A percentile compares a stretch with the other conserved stretches of the same genome.
Evolutionary conservation across 129 eudicot genomes (phyloP).

Genomic region (Pittosporum tobira): DNA sequence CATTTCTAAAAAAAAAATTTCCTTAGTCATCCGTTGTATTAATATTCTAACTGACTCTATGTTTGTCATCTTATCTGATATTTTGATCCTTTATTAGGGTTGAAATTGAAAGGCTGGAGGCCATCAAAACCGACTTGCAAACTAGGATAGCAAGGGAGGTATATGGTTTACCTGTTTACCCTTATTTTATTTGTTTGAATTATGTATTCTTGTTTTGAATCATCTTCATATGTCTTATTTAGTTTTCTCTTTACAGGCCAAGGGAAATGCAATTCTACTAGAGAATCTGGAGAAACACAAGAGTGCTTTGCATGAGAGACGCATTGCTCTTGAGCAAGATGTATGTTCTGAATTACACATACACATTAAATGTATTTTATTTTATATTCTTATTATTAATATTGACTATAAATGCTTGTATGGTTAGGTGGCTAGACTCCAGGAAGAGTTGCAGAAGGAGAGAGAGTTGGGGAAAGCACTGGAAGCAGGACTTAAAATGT

Average conservation of each 20-base stretch:
- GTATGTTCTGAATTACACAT: too few species aligned
- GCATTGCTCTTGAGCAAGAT: slow-evolving; percentile 64
- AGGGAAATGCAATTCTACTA: slow-evolving; percentile 43
- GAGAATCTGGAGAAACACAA: slow-evolving; percentile 49
- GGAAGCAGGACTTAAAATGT: slow-evolving; percentile 47
- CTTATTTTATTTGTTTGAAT: neutral
- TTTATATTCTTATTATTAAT: too few species aligned
- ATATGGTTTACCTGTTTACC: slow-evolving; percentile 2
- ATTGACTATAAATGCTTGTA: too few species aligned
- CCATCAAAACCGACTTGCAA: slow-evolving; percentile 39
- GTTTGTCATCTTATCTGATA: slow-evolving; percentile 2
- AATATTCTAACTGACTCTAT: neutral
- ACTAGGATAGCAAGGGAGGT: slow-evolving; percentile 53
- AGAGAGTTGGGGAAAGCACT: slow-evolving; percentile 54
- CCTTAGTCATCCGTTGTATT: too few species aligned
- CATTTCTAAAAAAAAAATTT: too few species aligned
- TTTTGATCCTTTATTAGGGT: slow-evolving; percentile 32
- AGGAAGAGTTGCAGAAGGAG: slow-evolving; percentile 66
- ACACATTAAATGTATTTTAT: too few species aligned
- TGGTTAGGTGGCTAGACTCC: slow-evolving; percentile 71
- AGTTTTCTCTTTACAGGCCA: slow-evolving; percentile 28
- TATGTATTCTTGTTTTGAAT: neutral
- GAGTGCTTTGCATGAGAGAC: slow-evolving; percentile 59
- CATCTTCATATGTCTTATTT: neutral
- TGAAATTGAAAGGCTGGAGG: slow-evolving; percentile 70